Evolutionary conservation across 1,139 yeast genomes (phyloP), one percentile per base, ranked within the genome.

Genomic region (Candida pseudoviswanathii): DNA sequence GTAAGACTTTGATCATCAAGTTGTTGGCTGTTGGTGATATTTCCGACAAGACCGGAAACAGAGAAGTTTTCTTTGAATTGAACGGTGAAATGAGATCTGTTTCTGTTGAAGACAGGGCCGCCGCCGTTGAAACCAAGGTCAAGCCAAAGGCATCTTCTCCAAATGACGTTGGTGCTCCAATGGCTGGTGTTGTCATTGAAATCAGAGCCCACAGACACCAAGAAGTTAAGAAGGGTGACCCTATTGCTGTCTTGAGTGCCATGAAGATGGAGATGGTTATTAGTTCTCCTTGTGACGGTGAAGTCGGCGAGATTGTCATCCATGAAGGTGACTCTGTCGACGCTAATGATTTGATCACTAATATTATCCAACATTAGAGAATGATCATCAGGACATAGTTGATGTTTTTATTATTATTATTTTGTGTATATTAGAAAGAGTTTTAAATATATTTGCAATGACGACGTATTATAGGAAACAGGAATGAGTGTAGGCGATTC

Each of bases 241-340:
- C 97, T 41, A 71, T 94, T 60, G 96, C 96, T 50, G 97, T 94
- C 30, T 80, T 94, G 64, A 85, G 95, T 65, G 99, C 99, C 57
- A 95, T 94, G 99, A 95, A 95, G 83, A 95, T 95, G 99, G 99
- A 94, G 77, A 94, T 94, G 98, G 96, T 94, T 47, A 92, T 94
- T 60, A 82, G 92, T 66, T 94, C 99, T 7, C 96, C 96, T 48
- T 86, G 83, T 54, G 79, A 86, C 52, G 99, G 99, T 66, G 82
- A 80, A 65, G 84, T 95, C 53, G 85, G 87, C 47, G 88, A 86
- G 30, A 79, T 94, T 34, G 67, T 79, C 50, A 86, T 91, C 57
- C 86, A 85, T 68, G 96, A 89, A 63, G 96, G 97, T 60, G 99
- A 94, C 65, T 86, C 95, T 46, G 98, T 95, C 41, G 98, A 91